Evolutionary conservation across 2,329 filamentous ascomycete species (phyloP).

Genomic region (Cladosporium sp.): DNA sequence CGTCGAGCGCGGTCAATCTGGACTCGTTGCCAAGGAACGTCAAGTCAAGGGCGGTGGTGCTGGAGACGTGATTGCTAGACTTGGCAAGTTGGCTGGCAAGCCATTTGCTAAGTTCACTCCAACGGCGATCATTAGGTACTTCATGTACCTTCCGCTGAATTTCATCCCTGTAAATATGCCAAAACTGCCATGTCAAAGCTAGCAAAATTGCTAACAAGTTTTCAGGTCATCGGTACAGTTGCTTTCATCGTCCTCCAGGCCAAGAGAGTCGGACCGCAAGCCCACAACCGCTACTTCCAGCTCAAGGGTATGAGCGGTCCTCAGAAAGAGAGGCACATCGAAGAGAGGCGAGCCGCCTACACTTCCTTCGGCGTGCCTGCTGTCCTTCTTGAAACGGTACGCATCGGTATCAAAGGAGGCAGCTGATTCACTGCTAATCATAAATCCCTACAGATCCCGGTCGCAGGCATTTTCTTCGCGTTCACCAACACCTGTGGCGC

Average conservation of each 20-base stretch:
- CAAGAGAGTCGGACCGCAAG: conserved; percentile 53
- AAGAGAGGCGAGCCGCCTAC: conserved; percentile 72
- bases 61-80: conserved; percentile 53
- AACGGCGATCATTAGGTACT: conserved; percentile 68
- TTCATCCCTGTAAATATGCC: conserved; percentile 64
- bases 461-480: conserved; percentile 78
- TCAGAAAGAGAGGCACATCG: conserved; percentile 68
- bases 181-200: background rate
- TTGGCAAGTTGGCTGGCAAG: conserved; percentile 58
- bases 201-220: conserved; percentile 25
- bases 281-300: conserved; percentile 76
- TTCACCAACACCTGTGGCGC: conserved; percentile 93
- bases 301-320: conserved; percentile 76
- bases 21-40: conserved; percentile 71
- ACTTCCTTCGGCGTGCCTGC: conserved; percentile 83
- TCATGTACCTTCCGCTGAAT: conserved; percentile 88
- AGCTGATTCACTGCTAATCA: background rate
- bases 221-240: conserved; percentile 70
- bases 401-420: background rate
- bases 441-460: conserved; percentile 54
- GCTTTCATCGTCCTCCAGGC: conserved; percentile 76
- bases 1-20: conserved; percentile 54
- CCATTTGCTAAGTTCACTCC: conserved; percentile 56
- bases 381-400: conserved; percentile 72
- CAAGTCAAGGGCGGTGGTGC: conserved; percentile 61